Conservation (phyloP, 2,329 filamentous ascomycete species). For the Pseudogymnoascus sp. region DNA sequence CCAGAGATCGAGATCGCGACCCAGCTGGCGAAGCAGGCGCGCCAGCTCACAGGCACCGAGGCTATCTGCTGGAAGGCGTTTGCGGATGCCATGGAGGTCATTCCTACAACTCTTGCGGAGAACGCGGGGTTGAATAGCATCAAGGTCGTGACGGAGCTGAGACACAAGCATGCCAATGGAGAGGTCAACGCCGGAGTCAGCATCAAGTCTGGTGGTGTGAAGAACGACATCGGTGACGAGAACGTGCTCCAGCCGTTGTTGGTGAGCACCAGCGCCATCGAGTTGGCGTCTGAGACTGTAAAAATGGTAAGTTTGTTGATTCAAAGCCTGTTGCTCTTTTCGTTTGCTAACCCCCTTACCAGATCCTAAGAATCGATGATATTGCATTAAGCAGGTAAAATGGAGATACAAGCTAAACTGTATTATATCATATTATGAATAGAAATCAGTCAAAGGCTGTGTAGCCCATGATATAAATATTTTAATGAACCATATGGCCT, state of each 20-base stretch:
- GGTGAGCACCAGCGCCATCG: conserved; percentile 94
- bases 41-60: conserved; percentile 82
- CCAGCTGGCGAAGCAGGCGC: conserved; percentile 72
- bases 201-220: conserved; percentile 95
- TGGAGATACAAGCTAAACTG: conserved; percentile 9
- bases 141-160: conserved; percentile 93
- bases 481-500: background rate
- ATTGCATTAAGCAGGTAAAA: conserved; percentile 56
- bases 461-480: conserved; percentile 7
- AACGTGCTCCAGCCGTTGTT: conserved; percentile 93
- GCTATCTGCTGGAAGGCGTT: conserved; percentile 99
- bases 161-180: conserved; percentile 88
- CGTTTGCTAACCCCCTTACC: background rate
- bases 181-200: conserved; percentile 95
- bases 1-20: conserved; percentile 95
- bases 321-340: background rate
- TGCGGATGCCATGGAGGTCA: conserved; percentile 93
- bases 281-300: conserved; percentile 94
- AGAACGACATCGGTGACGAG: conserved; percentile 93
- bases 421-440: conserved; percentile 9
- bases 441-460: conserved; percentile 6
- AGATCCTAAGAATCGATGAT: conserved; percentile 58
- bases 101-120: conserved; percentile 92
- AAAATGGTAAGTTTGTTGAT: conserved; percentile 57
- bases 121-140: conserved; percentile 97